Evolutionary conservation across 352 stramenopile species (phyloP), one percentile per base, ranked within the genome.

Genomic region (Halophytophthora polymorphica): DNA sequence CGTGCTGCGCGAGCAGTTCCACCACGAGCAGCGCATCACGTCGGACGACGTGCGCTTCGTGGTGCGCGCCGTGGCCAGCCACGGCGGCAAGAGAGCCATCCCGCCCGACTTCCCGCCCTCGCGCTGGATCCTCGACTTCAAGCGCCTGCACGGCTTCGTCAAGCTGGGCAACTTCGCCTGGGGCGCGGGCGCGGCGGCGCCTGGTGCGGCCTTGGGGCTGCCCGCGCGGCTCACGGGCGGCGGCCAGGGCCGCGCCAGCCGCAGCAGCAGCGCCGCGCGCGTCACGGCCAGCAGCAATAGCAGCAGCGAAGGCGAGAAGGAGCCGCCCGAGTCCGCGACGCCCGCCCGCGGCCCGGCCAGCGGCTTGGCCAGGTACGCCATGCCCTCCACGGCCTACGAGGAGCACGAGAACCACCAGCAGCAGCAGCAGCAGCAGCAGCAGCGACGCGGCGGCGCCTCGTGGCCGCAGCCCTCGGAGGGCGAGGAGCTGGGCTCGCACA

Each of bases 1-100:
- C 17, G 64, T 86, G 29, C 56, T 86, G 34, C 57, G 69, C 43
- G 67, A 82, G 49, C 71, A 84, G 45, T 73, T 80, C 44, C 48
- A 63, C 12, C 71, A 77, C 42, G 69, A 80, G 33, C 48, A 66
- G 29, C 60, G 58, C 50, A 64, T 86, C 62, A 82, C 69, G 3
- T 77, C 69, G 17, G 71, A 86, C 56, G 72, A 83, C 57, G 63
- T 86, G 38, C 74, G 71, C 55, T 76, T 70, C 34, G 74, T 82
- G 14, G 71, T 82, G 45, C 74, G 74, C 50, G 57, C 73, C 2
- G 57, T 86, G 21, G 69, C 64, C 18, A 75, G 69, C 39, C 59
- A 72, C 18, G 57, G 58, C 17, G 61, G 68, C 39, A 55, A 58
- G 22, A 49, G 49, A 10, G 7, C 17, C 21, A 44, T 86, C n/a